Base-by-base conservation (phyloP, 1,284 basidiomycete genomes). In the Pyrrhoderma noxium region DNA sequence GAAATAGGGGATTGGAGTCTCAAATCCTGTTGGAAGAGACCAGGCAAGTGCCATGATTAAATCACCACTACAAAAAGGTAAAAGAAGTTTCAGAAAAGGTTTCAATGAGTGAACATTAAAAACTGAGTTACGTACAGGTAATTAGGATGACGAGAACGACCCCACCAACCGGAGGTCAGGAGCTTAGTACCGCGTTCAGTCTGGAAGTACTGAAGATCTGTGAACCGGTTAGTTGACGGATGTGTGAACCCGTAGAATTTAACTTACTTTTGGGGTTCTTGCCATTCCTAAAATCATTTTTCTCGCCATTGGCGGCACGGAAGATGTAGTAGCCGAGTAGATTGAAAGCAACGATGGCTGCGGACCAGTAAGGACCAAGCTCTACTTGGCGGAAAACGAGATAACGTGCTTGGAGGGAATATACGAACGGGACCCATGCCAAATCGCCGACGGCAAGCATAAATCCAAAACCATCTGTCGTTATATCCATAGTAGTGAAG, bases 141-240 rank as follows among this genome's bases (percentile, higher is more conserved):
- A 63, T 94, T 95, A 14, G 96, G 96, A 69, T 99, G 96, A 45
- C 91, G 79, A 1, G 89, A 95, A 38, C 79, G 69, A 14, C 94
- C 95, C 96, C 96, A 99, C 96, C 95, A 99, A 8, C 96, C 96
- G 8, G 89, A 89, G 18, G 85, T 96, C 41, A 99, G 73, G 35
- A 99, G 76, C 66, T 93, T 95, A 3, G 91, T 87, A 9, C 96
- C 96, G 11, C 81, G 77, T 58, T 84, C 77, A 1, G 95, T 99
- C 49, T 82, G 77, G 69, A 99, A 84, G 65, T 73, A 96, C 59
- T 79, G 70, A 18, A 98, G 72, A 65, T 93, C 85, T 87, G 51
- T 22, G 18, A 18, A n/a, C n/a, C n/a, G n/a, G n/a, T n/a, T n/a
- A n/a, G n/a, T n/a, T n/a, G n/a, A n/a, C n/a, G n/a, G n/a, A n/a